phyloP scores from a whole-genome alignment of 192 early-diverging fungal species.

The Glomus cerebriforme region DNA sequence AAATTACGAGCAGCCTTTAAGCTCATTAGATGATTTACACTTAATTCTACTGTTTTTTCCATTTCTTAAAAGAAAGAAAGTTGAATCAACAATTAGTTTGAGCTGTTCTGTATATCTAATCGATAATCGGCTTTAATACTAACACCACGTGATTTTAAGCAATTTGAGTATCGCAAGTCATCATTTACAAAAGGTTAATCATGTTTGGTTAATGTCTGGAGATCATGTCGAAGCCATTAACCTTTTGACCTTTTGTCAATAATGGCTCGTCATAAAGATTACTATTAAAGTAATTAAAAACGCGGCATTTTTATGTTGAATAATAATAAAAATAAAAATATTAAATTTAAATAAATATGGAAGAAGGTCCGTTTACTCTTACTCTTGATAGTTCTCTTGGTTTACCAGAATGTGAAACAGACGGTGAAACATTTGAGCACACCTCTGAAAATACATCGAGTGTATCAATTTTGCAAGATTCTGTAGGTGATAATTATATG shows the following conservation, averaged over 20 bases:
- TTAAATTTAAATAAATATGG: background rate
- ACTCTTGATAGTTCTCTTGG: background rate
- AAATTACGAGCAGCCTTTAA: conserved; percentile 45
- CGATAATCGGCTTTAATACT: too few relatives aligned
- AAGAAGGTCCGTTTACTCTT: background rate
- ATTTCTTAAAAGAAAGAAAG: background rate
- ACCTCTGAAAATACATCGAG: background rate
- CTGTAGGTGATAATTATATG: background rate
- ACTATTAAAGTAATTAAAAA: too few relatives aligned
- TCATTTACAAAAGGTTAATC: too few relatives aligned
- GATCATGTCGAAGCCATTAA: too few relatives aligned
- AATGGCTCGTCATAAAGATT: too few relatives aligned
- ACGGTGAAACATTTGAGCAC: background rate
- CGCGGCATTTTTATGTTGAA: background rate
- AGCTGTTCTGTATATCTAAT: too few relatives aligned
- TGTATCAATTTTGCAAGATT: background rate
- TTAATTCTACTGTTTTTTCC: background rate
- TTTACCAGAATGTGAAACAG: background rate
- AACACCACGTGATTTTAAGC: too few relatives aligned
- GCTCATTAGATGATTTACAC: background rate
- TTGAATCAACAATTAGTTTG: too few relatives aligned
- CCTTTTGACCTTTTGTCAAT: too few relatives aligned
- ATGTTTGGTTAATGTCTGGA: too few relatives aligned
- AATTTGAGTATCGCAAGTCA: too few relatives aligned
- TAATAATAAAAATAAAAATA: too few relatives aligned